Base-by-base conservation (phyloP, 352 stramenopile genomes). In the Globisporangium takayamanum region DNA sequence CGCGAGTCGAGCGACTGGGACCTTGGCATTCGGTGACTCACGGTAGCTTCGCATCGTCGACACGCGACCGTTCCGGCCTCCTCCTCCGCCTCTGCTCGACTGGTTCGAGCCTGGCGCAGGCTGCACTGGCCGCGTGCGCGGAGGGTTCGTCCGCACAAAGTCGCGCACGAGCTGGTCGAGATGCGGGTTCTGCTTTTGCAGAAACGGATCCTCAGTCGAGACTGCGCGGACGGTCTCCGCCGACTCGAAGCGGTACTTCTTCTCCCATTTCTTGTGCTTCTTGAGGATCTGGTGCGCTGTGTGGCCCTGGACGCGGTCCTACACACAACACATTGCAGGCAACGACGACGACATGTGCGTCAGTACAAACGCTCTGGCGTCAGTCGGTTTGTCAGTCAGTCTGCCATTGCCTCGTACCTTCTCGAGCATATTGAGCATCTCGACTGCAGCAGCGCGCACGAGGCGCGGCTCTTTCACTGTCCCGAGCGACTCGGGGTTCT, bases 231-330 rank as follows among this genome's bases (percentile, higher is more conserved):
- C 50, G 25, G 70, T 65, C n/a, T 79, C 68, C 0, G 70, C 84
- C 36, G 64, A 36, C 68, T 87, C 76, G 58, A 69, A 74, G 16
- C 76, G 76, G 57, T 83, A 91, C 52, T 77, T 87, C 62, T 95
- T 95, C 55, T 89, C 77, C 85, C 85, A 95, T 52, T 91, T 91
- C 55, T 92, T 95, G 70, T 93, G 72, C 59, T 92, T 95, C 57
- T 92, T 95, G 18, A 95, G 51, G 41, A 93, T 82, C 53, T 92
- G 75, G 44, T 91, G 84, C 0, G 85, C 85, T 0, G 78, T 78
- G 39, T 50, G 74, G n/a, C 73, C 71, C 67, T 95, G 85, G 16
- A 87, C 63, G 15, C 73, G 76, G 60, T 95, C 79, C 74, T 85
- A 84, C 74, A 36, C 12, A 89, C 33, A 36, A 44, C 11, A 20